Evolutionary conservation across 208 protist species (phyloP).

Genomic region (Vickermania spadyakhi): DNA sequence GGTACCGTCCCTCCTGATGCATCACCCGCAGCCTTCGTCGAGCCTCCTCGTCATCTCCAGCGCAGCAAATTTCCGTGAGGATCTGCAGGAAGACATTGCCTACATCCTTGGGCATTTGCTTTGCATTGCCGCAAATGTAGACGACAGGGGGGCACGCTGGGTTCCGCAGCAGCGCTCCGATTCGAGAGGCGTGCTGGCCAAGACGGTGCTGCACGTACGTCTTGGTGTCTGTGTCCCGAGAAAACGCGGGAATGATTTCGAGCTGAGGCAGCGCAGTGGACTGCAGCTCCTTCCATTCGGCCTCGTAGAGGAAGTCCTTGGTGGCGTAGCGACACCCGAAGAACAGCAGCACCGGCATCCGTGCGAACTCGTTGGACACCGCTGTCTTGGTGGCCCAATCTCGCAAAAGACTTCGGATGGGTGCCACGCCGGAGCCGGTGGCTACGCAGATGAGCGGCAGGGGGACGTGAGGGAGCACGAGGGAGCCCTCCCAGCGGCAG

Average conservation of each 20-base stretch:
- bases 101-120: conserved; percentile 80
- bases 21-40: conserved; percentile 25
- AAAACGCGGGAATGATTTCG: conserved; percentile 72
- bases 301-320: conserved; percentile 69
- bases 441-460: conserved; percentile 56
- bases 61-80: conserved; percentile 30
- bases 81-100: conserved; percentile 39
- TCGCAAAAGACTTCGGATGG: conserved; percentile 57
- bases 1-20: conserved; percentile 40
- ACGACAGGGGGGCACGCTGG: conserved; percentile 17
- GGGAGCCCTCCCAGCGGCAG: conserved; percentile 58
- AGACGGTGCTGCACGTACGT: conserved; percentile 85
- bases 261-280: conserved; percentile 19
- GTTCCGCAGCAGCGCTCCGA: conserved; percentile 31
- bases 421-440: conserved; percentile 80
- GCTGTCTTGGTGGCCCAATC: conserved; percentile 31
- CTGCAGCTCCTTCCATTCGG: conserved; percentile 44
- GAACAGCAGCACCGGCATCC: conserved; percentile 64
- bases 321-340: conserved; percentile 61
- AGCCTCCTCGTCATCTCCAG: conserved; percentile 25
- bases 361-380: conserved; percentile 10
- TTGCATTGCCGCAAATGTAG: conserved; percentile 82
- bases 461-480: conserved; percentile 28
- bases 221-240: conserved; percentile 65
- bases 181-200: conserved; percentile 43